Conservation (phyloP, 75 land plant species). For the Chamaecyparis obtusa region DNA sequence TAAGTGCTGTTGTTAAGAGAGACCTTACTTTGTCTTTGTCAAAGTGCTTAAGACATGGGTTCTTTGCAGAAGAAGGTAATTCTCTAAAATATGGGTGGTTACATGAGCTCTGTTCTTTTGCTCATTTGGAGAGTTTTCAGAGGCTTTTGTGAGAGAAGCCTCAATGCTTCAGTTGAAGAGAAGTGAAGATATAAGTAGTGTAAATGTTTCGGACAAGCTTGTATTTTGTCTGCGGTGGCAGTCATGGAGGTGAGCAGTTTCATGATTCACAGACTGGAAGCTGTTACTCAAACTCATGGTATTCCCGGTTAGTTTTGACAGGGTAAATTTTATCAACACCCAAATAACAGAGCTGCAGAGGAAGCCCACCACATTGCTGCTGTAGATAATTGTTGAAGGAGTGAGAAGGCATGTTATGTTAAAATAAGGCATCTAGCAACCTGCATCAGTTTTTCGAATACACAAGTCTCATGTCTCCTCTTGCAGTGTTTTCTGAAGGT, state of each 20-base stretch:
- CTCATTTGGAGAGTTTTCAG: not conserved
- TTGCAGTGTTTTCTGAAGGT: no score
- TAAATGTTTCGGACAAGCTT: not conserved
- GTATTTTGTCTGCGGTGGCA: not conserved
- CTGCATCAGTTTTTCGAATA: no score
- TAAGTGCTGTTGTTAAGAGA: no score
- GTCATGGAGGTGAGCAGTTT: not conserved
- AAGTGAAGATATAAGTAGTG: not conserved
- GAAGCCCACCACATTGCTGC: not conserved
- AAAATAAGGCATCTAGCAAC: no score
- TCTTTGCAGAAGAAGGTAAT: no score
- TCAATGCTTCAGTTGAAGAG: not conserved
- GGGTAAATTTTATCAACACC: not conserved
- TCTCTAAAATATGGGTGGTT: no score
- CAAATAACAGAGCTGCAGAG: not conserved
- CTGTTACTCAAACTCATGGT: not conserved
- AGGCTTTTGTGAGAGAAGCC: not conserved
- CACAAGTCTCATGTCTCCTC: no score
- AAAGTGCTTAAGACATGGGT: no score
- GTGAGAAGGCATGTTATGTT: slow-evolving; percentile 11
- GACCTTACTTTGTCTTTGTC: no score
- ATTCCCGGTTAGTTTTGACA: not conserved
- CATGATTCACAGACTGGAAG: not conserved
- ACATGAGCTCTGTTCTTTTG: not conserved
- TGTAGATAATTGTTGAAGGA: not conserved